Base-by-base conservation (phyloP, 495 filamentous ascomycete genomes). In the Penicillium arizonense region DNA sequence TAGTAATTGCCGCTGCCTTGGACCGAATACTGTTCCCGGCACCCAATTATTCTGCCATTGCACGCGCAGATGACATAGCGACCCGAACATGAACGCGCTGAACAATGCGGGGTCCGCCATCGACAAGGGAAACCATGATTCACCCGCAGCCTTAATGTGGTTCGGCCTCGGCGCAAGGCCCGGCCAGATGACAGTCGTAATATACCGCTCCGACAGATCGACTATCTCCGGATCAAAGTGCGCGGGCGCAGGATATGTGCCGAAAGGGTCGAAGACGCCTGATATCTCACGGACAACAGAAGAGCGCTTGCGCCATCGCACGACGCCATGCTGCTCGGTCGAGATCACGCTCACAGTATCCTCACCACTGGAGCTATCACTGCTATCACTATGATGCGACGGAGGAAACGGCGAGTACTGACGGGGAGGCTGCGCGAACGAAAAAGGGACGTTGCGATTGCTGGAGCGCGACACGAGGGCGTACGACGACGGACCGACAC, bases 51-150 rank as follows among this genome's bases (percentile, higher is more conserved):
- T 72, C 16, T 69, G 33, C 60, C 64, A 73, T 38, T 70, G 70
- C 1, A 72, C 67, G 18, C 67, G 65, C 46, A 71, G 67, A 34
- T 76, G 73, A 23, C 70, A 74, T 10, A 76, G 52, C 0, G 70
- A 61, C n/a, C 67, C 70, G 47, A 67, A 73, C 28, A 73, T 52
- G 46, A 74, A 72, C 0, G 73, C 67, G 12, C 62, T 71, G 26
- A 71, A 72, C 18, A 76, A 57, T 3, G 69, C 66, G 1, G 67
- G 62, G 39, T 76, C 70, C 5, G 59, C 54, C 21, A 72, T 47
- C 1, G 70, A 61, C n/a, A 73, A 53, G 3, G 67, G 56, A 38
- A 73, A 72, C 70, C 69, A 76, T 24, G 42, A 56, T 41, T 53
- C 53, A 26, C 44, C 53, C 3, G 59, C 51, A 12, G 54, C 36